These are phyloP conservation scores for Penicillium sp. DNA, from an alignment of 2,329 filamentous ascomycete species.

Conservation along the genomic window DNA sequence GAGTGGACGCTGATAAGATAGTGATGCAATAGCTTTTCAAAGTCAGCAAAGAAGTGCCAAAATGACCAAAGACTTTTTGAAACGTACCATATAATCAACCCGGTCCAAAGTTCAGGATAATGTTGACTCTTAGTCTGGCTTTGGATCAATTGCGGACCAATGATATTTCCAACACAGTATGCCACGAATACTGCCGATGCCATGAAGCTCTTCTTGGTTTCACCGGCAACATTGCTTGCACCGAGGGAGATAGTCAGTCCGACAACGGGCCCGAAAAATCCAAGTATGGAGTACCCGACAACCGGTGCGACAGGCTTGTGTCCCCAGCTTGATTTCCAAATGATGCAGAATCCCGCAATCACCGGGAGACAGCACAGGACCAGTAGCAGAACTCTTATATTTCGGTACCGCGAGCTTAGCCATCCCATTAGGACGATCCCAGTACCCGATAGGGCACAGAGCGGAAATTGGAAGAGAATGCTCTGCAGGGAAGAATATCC, in stretches of 20 bases:
- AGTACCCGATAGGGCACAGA: constrained; percentile 65
- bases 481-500: constrained; percentile 62
- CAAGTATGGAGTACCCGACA: constrained; percentile 67
- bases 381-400: constrained; percentile 65
- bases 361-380: constrained; percentile 67
- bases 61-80: background rate
- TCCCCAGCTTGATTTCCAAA: constrained; percentile 66
- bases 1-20: background rate
- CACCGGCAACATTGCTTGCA: constrained; percentile 68
- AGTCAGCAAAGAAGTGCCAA: background rate
- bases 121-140: constrained; percentile 63
- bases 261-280: constrained; percentile 69
- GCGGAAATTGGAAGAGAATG: constrained; percentile 71
- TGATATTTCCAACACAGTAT: constrained; percentile 55
- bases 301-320: constrained; percentile 65
- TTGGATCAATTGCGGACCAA: constrained; percentile 68
- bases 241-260: constrained; percentile 56
- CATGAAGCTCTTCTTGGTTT: constrained; percentile 75
- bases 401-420: constrained; percentile 58
- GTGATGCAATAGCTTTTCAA: background rate
- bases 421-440: constrained; percentile 65
- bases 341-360: constrained; percentile 69
- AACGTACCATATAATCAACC: constrained; percentile 59
- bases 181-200: constrained; percentile 70
- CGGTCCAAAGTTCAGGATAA: constrained; percentile 69